Base-by-base conservation (phyloP, 805 yeast genomes). In the Saccharomycopsis sp. region DNA sequence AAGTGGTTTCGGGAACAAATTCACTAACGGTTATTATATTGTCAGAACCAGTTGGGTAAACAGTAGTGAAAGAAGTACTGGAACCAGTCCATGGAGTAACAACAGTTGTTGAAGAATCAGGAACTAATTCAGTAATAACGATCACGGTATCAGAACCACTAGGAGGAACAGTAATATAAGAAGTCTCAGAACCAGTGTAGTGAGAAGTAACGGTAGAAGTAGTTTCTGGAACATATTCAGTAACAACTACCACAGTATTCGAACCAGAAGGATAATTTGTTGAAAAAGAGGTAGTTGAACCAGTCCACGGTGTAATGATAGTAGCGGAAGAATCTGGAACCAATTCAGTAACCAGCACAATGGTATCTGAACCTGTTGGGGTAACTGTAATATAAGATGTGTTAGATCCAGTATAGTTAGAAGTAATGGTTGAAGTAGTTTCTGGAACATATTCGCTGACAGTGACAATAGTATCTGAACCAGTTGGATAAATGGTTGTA, bases 171-270 rank as follows among this genome's bases (percentile, higher is more conserved):
- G 45, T 41, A 18, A 34, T 25, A 26, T 32, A 21, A n/a, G 40
- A 38, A 17, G 43, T 38, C 10, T 13, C 15, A 30, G 38, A 9
- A n/a, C 33, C 33, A 25, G 41, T 41, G 21, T 31, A 41, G 8
- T 25, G 29, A 17, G 19, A 14, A 29, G 46, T 42, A 3, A 32
- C 25, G 19, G 34, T 26, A 19, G 39, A 25, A 21, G 34, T 35
- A 1, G 21, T 26, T 14, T 34, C 31, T 36, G 46, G 46, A 20
- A 35, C 26, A 15, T 28, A 27, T 26, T 29, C 36, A 14, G 30
- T 14, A 18, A 42, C 40, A 13, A 39, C 27, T 12, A 27, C 33
- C 10, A 27, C 28, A 15, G 28, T 31, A 12, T 17, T 17, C 4
- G 21, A 15, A 3, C 32, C 40, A 20, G 25, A 19, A 15, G 32